phyloP scores from a whole-genome alignment of 2,329 filamentous ascomycete genomes.

The Penicillium sp. region DNA sequence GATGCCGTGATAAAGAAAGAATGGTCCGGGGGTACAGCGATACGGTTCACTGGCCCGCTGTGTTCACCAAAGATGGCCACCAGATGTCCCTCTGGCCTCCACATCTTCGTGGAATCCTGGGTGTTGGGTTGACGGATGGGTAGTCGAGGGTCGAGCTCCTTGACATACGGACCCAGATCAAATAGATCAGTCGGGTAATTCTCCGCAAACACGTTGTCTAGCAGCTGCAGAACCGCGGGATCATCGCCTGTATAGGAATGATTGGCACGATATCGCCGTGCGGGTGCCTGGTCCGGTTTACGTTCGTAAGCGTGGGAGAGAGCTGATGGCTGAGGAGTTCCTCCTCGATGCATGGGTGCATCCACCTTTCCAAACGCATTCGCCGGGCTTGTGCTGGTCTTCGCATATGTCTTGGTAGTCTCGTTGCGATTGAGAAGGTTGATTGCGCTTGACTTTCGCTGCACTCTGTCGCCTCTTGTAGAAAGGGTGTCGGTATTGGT shows the following conservation, averaged over 20 bases:
- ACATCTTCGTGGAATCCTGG: conserved; percentile 56
- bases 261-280: conserved; percentile 53
- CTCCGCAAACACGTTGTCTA: conserved; percentile 77
- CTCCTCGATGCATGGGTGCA: conserved; percentile 42
- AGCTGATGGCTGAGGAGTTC: conserved; percentile 31
- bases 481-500: conserved; percentile 29
- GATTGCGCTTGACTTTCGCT: conserved; percentile 52
- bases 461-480: conserved; percentile 29
- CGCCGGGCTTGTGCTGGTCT: conserved; percentile 58
- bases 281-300: conserved; percentile 21
- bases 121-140: conserved; percentile 53
- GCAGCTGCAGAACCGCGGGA: conserved; percentile 55
- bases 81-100: conserved; percentile 77
- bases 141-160: conserved; percentile 54
- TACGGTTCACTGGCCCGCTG: conserved; percentile 70
- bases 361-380: conserved; percentile 63
- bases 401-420: conserved; percentile 56
- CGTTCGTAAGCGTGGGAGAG: conserved; percentile 35
- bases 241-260: conserved; percentile 83
- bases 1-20: conserved; percentile 91
- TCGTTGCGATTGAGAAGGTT: conserved; percentile 57
- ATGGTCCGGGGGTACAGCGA: conserved; percentile 82
- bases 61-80: conserved; percentile 90
- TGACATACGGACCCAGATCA: conserved; percentile 73
- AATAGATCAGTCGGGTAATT: conserved; percentile 57